Evolutionary conservation across 495 filamentous ascomycete species (phyloP).

Genomic region (Daldinia loculata): DNA sequence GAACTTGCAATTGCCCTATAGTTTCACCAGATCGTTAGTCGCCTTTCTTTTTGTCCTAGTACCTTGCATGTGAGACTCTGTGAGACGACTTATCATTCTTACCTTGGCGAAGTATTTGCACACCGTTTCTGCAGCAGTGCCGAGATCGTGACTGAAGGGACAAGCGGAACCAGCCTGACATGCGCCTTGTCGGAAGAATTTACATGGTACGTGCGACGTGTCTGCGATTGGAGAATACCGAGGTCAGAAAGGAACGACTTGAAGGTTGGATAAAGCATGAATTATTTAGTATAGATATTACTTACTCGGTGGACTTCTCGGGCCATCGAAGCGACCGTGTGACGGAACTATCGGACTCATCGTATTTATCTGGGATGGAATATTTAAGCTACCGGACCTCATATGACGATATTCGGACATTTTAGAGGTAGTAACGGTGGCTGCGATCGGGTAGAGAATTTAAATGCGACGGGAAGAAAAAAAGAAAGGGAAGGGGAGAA

Average conservation of each 20-base stretch:
- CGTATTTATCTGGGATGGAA: constrained; percentile 51
- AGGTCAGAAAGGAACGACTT: constrained; percentile 1
- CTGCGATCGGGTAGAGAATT: constrained; percentile 30
- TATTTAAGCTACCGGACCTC: constrained; percentile 62
- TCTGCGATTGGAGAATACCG: constrained; percentile 63
- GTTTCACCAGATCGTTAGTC: constrained; percentile 48
- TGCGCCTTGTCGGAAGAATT: constrained; percentile 95
- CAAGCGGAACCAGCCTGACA: constrained; percentile 97
- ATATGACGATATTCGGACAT: constrained; percentile 61
- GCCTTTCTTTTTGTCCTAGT: not conserved
- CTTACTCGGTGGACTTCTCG: constrained; percentile 86
- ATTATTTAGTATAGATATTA: constrained; percentile 22
- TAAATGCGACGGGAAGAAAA: constrained; percentile 12
- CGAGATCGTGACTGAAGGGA: constrained; percentile 92
- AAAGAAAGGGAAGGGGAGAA: not conserved
- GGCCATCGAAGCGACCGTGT: constrained; percentile 65
- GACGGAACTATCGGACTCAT: constrained; percentile 55
- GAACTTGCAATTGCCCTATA: constrained; percentile 98
- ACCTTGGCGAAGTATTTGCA: constrained; percentile 99
- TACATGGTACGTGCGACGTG: constrained; percentile 97
- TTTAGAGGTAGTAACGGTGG: constrained; percentile 43
- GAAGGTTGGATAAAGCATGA: not conserved
- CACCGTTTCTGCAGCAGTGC: constrained; percentile 78
- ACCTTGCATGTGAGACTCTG: not conserved
- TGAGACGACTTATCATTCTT: constrained; percentile 42